Evolutionary conservation across 805 yeast genomes (phyloP), one percentile per base, ranked within the genome.

Genomic region (Starmera pachycereana): DNA sequence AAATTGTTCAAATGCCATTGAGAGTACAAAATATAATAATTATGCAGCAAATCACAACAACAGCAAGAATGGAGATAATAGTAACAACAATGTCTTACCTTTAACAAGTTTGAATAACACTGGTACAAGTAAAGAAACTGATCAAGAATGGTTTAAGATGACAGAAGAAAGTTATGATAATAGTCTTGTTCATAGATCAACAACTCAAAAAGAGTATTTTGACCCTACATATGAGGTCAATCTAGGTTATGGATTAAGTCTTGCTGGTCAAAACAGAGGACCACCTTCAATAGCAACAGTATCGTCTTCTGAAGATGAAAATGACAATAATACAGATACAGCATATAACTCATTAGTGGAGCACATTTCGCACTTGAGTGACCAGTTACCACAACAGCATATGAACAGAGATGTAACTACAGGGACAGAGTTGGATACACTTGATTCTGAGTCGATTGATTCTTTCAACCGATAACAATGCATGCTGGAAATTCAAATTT

Each of bases 1-100:
- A 38, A 66, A 68, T 30, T 78, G 89, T 49, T 61, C 70, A 33
- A 70, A 56, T 52, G 81, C 88, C 1, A 57, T 72, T 13, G 58
- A 57, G 10, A 78, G 86, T 0, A 46, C 60, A 11, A 54, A 22
- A 22, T 22, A 22, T 22, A 22, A 22, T 4, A 22, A 4, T 22
- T 2, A 4, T 22, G 6, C 27, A 22, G 27, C 4, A 8, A 22
- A 7, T 8, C 27, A 22, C 9, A 22, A 35, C 6, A 32, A 33
- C 11, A 19, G 2, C 28, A 34, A 29, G 5, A 37, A 34, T 8
- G 32, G 38, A 13, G n/a, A 31, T 25, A 35, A 37, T 12, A 12
- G 22, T 22, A 30, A 8, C 18, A 16, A 16, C 18, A 16, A 16
- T 16, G 18, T 3, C 3, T 16, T 16, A 16, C 18, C 18, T 16